Percentiles rank a stretch among this genome's conserved stretches.
These are phyloP conservation scores for Saccharomycopsis sp. DNA, from an alignment of 805 yeast species.

Conservation along the genomic window DNA sequence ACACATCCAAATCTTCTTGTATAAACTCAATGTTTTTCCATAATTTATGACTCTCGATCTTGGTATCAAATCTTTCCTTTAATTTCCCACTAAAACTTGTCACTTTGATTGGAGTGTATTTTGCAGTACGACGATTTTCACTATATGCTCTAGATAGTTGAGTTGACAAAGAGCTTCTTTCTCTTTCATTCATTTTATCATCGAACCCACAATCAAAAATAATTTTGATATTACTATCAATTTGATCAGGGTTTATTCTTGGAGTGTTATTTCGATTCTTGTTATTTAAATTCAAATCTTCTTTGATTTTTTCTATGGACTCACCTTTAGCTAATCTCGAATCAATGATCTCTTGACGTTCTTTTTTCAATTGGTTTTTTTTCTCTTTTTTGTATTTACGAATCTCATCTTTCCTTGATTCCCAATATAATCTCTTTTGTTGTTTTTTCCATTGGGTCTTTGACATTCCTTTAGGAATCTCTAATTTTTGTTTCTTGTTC, in stretches of 20 bases:
- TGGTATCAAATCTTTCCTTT: conserved; percentile 59
- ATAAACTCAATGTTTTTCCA: conserved; percentile 61
- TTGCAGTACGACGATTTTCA: conserved; percentile 52
- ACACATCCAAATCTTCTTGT: conserved; percentile 28
- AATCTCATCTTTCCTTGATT: conserved; percentile 52
- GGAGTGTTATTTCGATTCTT: conserved; percentile 26
- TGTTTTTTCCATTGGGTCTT: conserved; percentile 75
- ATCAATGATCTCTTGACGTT: conserved; percentile 29
- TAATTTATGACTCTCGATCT: conserved; percentile 39
- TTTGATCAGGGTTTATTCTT: conserved; percentile 33
- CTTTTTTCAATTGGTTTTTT: conserved; percentile 35
- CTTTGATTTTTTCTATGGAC: conserved; percentile 24
- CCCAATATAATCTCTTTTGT: conserved; percentile 48
- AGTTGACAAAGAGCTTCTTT: conserved; percentile 55
- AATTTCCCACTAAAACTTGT: conserved; percentile 59
- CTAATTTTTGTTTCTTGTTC: neutral
- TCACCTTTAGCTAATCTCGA: conserved; percentile 30
- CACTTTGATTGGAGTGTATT: conserved; percentile 48
- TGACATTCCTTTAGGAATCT: conserved; percentile 81
- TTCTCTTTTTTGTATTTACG: conserved; percentile 43
- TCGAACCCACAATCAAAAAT: conserved; percentile 90
- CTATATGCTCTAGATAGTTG: conserved; percentile 81
- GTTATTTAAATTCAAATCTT: conserved; percentile 25
- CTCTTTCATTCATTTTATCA: conserved; percentile 73
- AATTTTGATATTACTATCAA: conserved; percentile 38